Evolutionary conservation across 2,329 filamentous ascomycete species (phyloP).

Genomic region (Colletotrichum shisoi): DNA sequence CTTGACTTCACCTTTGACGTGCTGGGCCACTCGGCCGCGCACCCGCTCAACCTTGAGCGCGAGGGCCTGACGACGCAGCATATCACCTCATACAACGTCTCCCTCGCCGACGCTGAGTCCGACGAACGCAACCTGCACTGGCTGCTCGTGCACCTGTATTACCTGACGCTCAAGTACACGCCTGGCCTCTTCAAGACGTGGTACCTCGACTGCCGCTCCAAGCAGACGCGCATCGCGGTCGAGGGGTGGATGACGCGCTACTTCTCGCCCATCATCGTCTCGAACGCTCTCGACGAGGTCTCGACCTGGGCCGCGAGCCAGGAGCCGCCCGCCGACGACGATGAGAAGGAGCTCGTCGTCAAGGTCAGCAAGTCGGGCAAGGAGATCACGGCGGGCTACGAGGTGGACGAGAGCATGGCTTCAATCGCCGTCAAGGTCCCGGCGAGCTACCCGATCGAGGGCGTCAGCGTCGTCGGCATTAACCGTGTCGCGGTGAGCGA

Average conservation of each 20-base stretch:
- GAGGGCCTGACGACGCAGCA: conserved; percentile 66
- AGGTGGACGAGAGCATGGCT: conserved; percentile 86
- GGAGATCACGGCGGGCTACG: conserved; percentile 84
- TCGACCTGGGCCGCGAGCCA: conserved; percentile 69
- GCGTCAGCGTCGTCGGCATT: conserved; percentile 76
- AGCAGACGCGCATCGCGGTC: conserved; percentile 80
- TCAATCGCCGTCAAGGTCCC: conserved; percentile 84
- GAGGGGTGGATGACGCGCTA: conserved; percentile 86
- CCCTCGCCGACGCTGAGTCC: conserved; percentile 62
- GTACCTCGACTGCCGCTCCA: conserved; percentile 82
- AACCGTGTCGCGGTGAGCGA: conserved; percentile 88
- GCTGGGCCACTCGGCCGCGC: conserved; percentile 78
- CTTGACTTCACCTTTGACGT: conserved; percentile 85
- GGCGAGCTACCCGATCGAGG: conserved; percentile 80
- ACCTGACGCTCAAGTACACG: conserved; percentile 76
- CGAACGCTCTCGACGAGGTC: conserved; percentile 72
- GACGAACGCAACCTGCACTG: conserved; percentile 80
- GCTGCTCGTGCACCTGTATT: conserved; percentile 87
- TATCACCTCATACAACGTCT: conserved; percentile 63
- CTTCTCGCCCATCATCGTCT: conserved; percentile 76
- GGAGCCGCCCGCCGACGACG: conserved; percentile 55
- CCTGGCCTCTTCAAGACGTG: conserved; percentile 83
- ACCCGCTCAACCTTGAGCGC: conserved; percentile 76
- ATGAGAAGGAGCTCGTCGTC: conserved; percentile 67
- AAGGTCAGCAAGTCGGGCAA: conserved; percentile 74